These are phyloP conservation scores for Scedosporium aurantiacum DNA, from an alignment of 2,329 filamentous ascomycete species.

Conservation along the genomic window DNA sequence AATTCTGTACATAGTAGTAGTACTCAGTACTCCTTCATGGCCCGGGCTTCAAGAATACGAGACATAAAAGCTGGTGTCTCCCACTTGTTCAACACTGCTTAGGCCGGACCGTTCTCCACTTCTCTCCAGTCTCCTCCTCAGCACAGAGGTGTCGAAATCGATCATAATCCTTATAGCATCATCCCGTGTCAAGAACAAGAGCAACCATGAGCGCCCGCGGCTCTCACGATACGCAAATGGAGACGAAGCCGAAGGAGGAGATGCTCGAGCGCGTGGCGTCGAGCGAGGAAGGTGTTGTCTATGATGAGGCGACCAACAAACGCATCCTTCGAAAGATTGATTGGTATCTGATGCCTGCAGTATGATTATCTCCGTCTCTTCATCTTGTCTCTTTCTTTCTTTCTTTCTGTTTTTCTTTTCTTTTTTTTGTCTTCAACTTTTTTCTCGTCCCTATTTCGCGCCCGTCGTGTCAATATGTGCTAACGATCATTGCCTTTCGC, in stretches of 20 bases:
- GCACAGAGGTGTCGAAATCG: no score
- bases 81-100: no score
- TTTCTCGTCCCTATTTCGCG: neutral
- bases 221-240: neutral
- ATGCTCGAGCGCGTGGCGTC: neutral
- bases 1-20: no score
- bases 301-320: constrained; percentile 12
- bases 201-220: neutral
- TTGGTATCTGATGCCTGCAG: constrained; percentile 12
- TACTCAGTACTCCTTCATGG: no score
- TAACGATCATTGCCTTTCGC: neutral
- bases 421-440: neutral
- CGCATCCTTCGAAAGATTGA: constrained; percentile 20
- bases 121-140: no score
- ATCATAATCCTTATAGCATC: no score
- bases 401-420: neutral
- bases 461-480: no score
- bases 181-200: neutral
- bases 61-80: no score
- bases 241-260: neutral
- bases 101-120: no score
- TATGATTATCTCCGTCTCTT: neutral
- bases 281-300: neutral
- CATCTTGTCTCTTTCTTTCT: neutral
- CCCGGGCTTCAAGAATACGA: no score